phyloP scores from a whole-genome alignment of 768 basidiomycete species.

The Termitomyces sp. region DNA sequence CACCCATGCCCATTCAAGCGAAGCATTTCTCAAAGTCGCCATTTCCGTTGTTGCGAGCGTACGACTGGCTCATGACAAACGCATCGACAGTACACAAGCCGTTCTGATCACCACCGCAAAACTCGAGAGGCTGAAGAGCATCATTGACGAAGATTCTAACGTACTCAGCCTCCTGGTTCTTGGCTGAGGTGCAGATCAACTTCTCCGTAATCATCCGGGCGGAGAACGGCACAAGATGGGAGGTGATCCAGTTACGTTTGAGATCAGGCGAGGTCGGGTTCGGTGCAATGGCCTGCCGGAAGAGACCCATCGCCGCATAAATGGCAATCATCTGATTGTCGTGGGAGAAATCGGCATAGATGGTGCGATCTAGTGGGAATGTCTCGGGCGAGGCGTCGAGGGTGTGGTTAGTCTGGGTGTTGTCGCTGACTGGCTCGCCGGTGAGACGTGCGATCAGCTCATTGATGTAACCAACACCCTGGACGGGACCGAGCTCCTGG shows the following conservation, averaged over 20 bases:
- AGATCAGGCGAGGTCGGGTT: constrained; percentile 33
- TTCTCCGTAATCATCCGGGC: constrained; percentile 74
- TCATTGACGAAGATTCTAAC: constrained; percentile 83
- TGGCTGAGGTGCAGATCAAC: constrained; percentile 42
- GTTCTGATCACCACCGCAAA: constrained; percentile 51
- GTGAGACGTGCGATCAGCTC: constrained; percentile 86
- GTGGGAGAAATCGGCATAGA: constrained; percentile 84
- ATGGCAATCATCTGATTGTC: constrained; percentile 86
- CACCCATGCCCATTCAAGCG: constrained; percentile 12
- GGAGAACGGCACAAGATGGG: constrained; percentile 71
- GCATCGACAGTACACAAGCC: constrained; percentile 63
- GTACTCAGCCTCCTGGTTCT: constrained; percentile 31
- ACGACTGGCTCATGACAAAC: constrained; percentile 73
- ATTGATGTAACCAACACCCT: constrained; percentile 86
- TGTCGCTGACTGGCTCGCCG: constrained; percentile 55
- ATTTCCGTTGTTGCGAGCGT: constrained; percentile 62
- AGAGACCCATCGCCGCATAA: constrained; percentile 61
- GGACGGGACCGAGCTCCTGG: constrained; percentile 65
- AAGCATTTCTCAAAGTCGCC: constrained; percentile 74
- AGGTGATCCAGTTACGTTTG: constrained; percentile 50
- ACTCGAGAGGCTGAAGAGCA: constrained; percentile 57
- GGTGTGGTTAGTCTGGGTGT: constrained; percentile 76
- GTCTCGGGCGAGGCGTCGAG: constrained; percentile 60
- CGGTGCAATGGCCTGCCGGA: constrained; percentile 34
- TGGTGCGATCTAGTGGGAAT: constrained; percentile 65